A percentile compares a stretch with the other conserved stretches of the same genome.
Conservation (phyloP, 2,329 filamentous ascomycete genomes). For the Aaosphaeria pasadenensis region DNA sequence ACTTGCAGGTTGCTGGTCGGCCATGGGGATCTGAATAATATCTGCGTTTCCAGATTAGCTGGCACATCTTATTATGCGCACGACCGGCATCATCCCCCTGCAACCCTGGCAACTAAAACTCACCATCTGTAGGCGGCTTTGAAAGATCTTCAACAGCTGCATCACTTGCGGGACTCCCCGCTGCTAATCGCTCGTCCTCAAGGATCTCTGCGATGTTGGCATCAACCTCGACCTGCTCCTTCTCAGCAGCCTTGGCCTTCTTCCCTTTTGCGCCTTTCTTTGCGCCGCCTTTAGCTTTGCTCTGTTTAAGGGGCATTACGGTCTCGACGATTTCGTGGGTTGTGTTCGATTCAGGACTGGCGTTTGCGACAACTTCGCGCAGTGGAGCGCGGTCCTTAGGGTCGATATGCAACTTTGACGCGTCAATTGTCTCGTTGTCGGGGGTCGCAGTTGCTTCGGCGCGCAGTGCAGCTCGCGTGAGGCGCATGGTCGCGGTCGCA, state of each 20-base stretch:
- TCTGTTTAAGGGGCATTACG: conserved; percentile 31
- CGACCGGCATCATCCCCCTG: background rate
- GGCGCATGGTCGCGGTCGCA: conserved; percentile 31
- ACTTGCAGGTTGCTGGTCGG: conserved; percentile 18
- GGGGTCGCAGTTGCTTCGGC: conserved; percentile 36
- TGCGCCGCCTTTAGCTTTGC: conserved; percentile 24
- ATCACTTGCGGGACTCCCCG: conserved; percentile 16
- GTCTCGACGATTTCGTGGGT: conserved; percentile 17
- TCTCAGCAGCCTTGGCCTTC: conserved; percentile 14
- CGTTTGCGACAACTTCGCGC: conserved; percentile 40
- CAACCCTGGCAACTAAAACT: conserved; percentile 4
- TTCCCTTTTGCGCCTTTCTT: conserved; percentile 31
- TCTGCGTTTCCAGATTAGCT: conserved; percentile 17
- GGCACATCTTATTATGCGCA: conserved; percentile 6
- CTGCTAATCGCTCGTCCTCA: conserved; percentile 19
- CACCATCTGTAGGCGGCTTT: conserved; percentile 14
- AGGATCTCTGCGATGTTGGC: conserved; percentile 7
- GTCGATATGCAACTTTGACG: conserved; percentile 16
- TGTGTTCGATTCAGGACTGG: conserved; percentile 13
- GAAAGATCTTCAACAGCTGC: conserved; percentile 17
- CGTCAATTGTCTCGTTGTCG: conserved; percentile 34
- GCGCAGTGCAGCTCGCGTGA: conserved; percentile 44
- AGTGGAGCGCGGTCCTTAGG: conserved; percentile 34
- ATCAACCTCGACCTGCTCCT: conserved; percentile 15
- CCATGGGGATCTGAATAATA: conserved; percentile 13